Conservation (phyloP, 1,284 basidiomycete species). For the Trametes sp. region DNA sequence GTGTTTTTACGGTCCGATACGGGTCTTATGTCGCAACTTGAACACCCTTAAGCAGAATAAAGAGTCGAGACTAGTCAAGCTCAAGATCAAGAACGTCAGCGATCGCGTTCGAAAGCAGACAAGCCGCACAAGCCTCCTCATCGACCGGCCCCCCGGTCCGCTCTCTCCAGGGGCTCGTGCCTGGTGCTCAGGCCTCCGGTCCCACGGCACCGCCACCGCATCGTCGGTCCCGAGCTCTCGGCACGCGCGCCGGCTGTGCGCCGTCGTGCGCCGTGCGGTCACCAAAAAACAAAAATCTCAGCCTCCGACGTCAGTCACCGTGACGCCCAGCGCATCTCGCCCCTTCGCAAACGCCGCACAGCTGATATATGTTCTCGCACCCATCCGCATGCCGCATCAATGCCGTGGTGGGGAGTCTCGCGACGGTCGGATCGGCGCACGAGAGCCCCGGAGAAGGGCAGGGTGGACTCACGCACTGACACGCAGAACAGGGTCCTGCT, state of each 20-base stretch:
- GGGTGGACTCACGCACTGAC: not conserved
- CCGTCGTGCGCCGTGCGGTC: not conserved
- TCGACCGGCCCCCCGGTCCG: too few relatives aligned
- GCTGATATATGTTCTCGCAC: not conserved
- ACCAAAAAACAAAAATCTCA: not conserved
- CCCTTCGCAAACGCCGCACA: not conserved
- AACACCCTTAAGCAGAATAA: too few relatives aligned
- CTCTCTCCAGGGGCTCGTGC: slow-evolving; percentile 1
- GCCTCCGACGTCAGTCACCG: not conserved
- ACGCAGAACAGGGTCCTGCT: too few relatives aligned
- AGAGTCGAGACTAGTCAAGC: too few relatives aligned
- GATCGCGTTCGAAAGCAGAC: not conserved
- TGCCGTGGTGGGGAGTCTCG: too few relatives aligned
- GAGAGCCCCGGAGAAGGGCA: not conserved
- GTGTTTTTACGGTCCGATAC: not conserved
- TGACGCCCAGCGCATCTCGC: not conserved
- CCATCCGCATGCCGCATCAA: not conserved
- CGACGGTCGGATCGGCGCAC: not conserved
- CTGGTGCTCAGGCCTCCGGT: too few relatives aligned
- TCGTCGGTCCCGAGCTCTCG: slow-evolving; percentile 5
- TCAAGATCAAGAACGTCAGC: not conserved
- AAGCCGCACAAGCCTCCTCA: too few relatives aligned
- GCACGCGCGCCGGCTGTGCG: not conserved
- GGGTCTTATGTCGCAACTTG: not conserved
- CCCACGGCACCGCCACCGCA: slow-evolving; percentile 22